Conservation (phyloP, 1,284 basidiomycete genomes). For the Ceratobasidium sp. region DNA sequence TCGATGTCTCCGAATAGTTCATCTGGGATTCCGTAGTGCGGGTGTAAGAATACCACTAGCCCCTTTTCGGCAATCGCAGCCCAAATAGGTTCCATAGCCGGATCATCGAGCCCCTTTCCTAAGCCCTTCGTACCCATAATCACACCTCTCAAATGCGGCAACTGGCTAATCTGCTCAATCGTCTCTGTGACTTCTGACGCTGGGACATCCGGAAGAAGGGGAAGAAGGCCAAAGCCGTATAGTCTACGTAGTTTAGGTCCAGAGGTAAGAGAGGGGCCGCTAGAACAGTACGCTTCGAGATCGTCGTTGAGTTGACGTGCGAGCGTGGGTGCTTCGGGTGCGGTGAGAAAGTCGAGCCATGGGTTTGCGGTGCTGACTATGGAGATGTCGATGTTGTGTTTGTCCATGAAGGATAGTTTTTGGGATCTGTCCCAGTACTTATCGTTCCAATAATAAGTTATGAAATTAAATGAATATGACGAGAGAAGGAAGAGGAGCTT, state of each 20-base stretch:
- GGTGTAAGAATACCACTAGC: slow-evolving; percentile 84
- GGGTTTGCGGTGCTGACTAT: slow-evolving; percentile 85
- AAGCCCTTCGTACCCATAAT: slow-evolving; percentile 86
- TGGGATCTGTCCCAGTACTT: slow-evolving; percentile 88
- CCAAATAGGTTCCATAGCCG: slow-evolving; percentile 82
- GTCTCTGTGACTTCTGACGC: slow-evolving; percentile 70
- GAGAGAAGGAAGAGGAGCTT: slow-evolving; percentile 27
- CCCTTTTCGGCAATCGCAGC: slow-evolving; percentile 74
- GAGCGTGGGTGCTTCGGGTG: slow-evolving; percentile 74
- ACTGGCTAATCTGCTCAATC: slow-evolving; percentile 73
- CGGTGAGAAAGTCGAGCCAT: slow-evolving; percentile 86
- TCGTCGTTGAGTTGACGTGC: slow-evolving; percentile 80
- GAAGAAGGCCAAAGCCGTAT: slow-evolving; percentile 88
- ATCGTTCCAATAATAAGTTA: neutral
- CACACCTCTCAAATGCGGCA: slow-evolving; percentile 80
- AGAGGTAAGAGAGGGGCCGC: slow-evolving; percentile 63
- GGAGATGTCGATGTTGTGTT: slow-evolving; percentile 78
- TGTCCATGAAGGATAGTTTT: slow-evolving; percentile 84
- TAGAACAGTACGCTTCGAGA: slow-evolving; percentile 82
- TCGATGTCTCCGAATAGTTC: slow-evolving; percentile 78
- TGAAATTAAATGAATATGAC: slow-evolving; percentile 20
- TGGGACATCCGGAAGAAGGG: slow-evolving; percentile 77
- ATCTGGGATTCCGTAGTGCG: slow-evolving; percentile 80
- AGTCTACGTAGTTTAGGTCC: slow-evolving; percentile 66
- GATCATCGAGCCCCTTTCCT: slow-evolving; percentile 86